A percentile compares a stretch with the other conserved stretches of the same genome.
Conservation (phyloP, 73 alveolate genomes). For the Paramecium sexaurelia region DNA sequence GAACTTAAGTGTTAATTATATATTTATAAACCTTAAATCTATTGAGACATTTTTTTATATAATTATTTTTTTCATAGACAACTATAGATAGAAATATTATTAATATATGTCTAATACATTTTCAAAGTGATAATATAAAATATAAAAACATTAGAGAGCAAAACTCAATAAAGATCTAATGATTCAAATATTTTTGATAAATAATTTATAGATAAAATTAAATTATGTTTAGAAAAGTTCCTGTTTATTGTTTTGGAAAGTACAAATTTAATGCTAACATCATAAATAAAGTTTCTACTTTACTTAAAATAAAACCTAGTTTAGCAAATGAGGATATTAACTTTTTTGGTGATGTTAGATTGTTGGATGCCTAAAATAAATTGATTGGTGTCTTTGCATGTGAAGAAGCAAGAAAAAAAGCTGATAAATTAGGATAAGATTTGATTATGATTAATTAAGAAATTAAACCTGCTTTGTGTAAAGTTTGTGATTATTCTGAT, state of each 20-base stretch:
- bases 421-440: not conserved
- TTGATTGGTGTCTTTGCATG: constrained; percentile 49
- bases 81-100: too few species aligned
- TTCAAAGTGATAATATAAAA: not conserved
- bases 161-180: not conserved
- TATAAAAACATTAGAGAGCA: too few species aligned
- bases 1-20: not conserved
- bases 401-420: constrained; percentile 48
- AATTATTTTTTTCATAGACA: too few species aligned
- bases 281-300: not conserved
- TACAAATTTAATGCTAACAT: not conserved
- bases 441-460: constrained; percentile 24
- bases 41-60: too few species aligned
- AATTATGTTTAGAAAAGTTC: not conserved
- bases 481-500: constrained; percentile 43
- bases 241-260: not conserved
- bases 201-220: not conserved
- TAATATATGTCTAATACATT: too few species aligned
- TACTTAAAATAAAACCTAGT: not conserved
- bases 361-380: constrained; percentile 28
- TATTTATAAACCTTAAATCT: not conserved
- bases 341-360: constrained; percentile 39
- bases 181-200: not conserved
- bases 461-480: constrained; percentile 46
- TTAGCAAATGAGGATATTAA: constrained; percentile 38